Evolutionary conservation across 2,329 filamentous ascomycete species (phyloP).

Genomic region (Tolypocladium inflatum): DNA sequence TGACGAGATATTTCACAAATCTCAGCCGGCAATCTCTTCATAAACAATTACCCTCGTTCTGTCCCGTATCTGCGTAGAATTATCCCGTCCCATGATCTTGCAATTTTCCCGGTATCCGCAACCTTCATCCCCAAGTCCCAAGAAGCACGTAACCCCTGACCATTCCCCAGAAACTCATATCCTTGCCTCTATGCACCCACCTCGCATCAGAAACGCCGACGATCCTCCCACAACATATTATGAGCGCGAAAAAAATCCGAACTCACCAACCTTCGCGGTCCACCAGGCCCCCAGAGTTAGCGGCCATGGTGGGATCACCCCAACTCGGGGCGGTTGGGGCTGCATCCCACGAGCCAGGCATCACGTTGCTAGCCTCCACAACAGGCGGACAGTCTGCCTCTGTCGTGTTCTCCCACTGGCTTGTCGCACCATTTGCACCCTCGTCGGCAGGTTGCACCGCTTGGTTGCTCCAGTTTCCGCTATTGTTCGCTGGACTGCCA

Average conservation of each 20-base stretch:
- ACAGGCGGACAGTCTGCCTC: not conserved
- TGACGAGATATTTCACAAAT: not conserved
- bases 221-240: too few relatives aligned
- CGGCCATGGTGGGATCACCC: constrained; percentile 21
- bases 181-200: not conserved
- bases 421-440: not conserved
- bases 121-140: not conserved
- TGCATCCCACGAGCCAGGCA: constrained; percentile 22
- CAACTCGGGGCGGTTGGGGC: constrained; percentile 11
- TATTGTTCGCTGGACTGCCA: not conserved
- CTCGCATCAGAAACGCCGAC: not conserved
- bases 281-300: constrained; percentile 12
- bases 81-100: not conserved
- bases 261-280: not conserved
- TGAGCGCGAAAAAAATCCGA: too few relatives aligned
- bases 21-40: not conserved
- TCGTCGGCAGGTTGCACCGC: not conserved
- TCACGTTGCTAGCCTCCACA: constrained; percentile 13
- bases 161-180: not conserved
- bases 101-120: not conserved
- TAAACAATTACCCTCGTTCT: not conserved
- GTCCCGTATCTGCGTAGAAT: not conserved
- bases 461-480: not conserved
- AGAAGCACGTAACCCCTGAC: not conserved
- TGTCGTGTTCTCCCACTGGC: not conserved